Evolutionary conservation across 805 yeast genomes (phyloP).

Genomic region (Saturnispora zaruensis): DNA sequence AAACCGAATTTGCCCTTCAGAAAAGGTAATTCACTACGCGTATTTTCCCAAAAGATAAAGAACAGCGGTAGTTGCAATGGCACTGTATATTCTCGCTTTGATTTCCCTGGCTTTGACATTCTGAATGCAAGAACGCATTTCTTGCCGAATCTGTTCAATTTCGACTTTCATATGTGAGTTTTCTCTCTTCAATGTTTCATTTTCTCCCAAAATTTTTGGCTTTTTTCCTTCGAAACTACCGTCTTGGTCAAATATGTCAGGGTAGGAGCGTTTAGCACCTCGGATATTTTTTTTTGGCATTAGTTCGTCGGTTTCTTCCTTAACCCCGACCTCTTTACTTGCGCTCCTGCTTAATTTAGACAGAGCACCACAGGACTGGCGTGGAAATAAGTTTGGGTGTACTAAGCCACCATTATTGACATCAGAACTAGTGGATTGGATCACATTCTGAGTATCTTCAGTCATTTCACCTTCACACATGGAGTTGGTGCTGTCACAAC

Average conservation of each 20-base stretch:
- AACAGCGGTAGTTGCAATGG: neutral
- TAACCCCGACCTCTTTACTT: neutral
- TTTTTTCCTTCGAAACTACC: neutral
- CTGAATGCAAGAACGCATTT: slow-evolving; percentile 23
- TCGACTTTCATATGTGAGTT: neutral
- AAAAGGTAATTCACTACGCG: neutral
- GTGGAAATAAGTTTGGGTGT: neutral
- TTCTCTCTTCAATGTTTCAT: neutral
- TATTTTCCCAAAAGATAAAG: neutral
- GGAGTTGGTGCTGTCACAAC: too few relatives aligned
- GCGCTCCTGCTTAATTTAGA: neutral
- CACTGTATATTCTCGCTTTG: neutral
- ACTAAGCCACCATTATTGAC: neutral
- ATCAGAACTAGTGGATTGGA: neutral
- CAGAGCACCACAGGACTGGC: neutral
- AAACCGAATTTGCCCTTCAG: neutral
- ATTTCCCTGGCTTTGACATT: slow-evolving; percentile 26
- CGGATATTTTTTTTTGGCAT: neutral
- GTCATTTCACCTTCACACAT: too few relatives aligned
- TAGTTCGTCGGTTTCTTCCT: neutral
- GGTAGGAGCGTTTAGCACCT: neutral
- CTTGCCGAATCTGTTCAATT: neutral
- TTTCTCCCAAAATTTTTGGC: neutral
- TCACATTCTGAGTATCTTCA: too few relatives aligned
- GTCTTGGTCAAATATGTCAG: neutral